Base-by-base conservation (phyloP, 2,329 filamentous ascomycete genomes). In the Beauveria bassiana region DNA sequence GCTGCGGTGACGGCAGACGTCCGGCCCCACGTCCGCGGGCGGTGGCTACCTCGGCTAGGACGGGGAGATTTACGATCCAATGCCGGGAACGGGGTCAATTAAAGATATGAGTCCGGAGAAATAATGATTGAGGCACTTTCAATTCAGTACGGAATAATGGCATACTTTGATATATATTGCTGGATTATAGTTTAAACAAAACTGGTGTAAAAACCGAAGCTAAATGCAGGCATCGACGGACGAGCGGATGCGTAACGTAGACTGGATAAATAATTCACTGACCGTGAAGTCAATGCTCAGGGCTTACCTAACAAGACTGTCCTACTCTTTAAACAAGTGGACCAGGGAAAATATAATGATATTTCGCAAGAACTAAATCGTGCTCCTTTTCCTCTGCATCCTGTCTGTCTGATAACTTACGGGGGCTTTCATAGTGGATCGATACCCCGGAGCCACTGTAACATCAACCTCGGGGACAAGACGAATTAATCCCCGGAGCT, bases 31-130 rank as follows among this genome's bases (percentile, higher is more conserved):
- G 56, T 28, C 56, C 34, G 10, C 53, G n/a, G 56, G 24, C 14
- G 14, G 31, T 24, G 45, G 56, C 56, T 59, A 59, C 56, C 56
- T 59, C 56, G 56, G 56, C 56, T 59, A 59, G 45, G 10, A 59
- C 31, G 31, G 31, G 8, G 22, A n/a, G 46, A 42, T 31, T 18
- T 18, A n/a, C 26, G 20, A 38, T 20, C 38, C 10, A n/a, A 34
- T 31, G 42, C 43, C 43, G 7, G 43, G 26, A 34, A n/a, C 2
- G 18, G n/a, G 42, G 3, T 12, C 12, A 34, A 10, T 9, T 16
- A 18, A 16, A 20, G 34, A 8, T 40, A 4, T 9, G 3, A 34
- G 12, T 14, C 31, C 5, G 12, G 31, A 2, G 0, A 5, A 14
- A 2, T 14, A 4, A 34, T 34, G 31, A 34, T 14, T 12, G 3